phyloP scores from a whole-genome alignment of 306 rosid genomes.

The Vigna reflexopilosa region DNA sequence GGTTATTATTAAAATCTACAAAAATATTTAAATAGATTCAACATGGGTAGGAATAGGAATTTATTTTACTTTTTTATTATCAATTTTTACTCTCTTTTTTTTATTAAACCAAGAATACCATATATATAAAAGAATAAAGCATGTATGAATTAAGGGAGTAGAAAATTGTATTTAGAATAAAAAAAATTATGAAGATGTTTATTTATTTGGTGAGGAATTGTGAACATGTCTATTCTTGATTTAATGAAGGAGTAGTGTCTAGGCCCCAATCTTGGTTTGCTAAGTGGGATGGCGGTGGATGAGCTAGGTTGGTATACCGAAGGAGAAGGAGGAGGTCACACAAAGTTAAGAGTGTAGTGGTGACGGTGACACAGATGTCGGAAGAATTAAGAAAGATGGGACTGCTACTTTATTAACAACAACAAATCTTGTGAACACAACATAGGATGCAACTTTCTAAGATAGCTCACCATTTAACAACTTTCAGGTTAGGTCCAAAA shows the following conservation, averaged over 20 bases:
- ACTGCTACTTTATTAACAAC: background rate
- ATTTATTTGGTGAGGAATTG: background rate
- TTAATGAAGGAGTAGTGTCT: background rate
- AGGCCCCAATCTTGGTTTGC: background rate
- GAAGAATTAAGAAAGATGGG: background rate
- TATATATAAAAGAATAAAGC: background rate
- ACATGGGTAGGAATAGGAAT: too few species aligned
- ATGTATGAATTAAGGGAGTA: background rate
- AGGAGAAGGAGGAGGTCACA: background rate
- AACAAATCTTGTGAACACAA: background rate
- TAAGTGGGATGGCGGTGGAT: background rate
- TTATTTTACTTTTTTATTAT: too few species aligned
- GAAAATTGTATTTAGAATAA: background rate
- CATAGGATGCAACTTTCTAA: background rate
- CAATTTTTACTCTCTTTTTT: background rate
- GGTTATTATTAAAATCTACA: too few species aligned
- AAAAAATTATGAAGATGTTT: background rate
- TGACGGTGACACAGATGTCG: background rate
- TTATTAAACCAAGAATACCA: background rate
- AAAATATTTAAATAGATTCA: too few species aligned
- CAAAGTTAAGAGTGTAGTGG: too few species aligned
- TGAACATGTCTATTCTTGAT: background rate
- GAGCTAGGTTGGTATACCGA: background rate
- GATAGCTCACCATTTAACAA: background rate
- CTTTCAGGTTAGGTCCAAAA: background rate